These are phyloP conservation scores for Chalciporus pseudorubinellus DNA, from an alignment of 768 basidiomycete species.

Conservation along the genomic window DNA sequence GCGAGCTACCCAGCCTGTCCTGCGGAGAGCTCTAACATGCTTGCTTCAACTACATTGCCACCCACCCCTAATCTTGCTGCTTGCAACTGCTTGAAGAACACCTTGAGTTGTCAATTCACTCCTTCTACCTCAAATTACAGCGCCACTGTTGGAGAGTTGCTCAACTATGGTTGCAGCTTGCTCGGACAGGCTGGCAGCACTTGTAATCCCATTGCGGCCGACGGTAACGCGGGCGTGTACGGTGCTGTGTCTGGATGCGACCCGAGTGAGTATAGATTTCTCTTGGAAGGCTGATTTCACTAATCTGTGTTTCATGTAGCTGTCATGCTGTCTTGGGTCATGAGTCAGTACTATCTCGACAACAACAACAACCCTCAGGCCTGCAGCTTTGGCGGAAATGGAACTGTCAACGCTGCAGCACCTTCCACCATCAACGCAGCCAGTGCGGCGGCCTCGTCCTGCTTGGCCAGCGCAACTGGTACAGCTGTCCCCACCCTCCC, in stretches of 20 bases:
- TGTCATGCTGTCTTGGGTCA: slow-evolving; percentile 77
- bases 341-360: slow-evolving; percentile 74
- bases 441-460: slow-evolving; percentile 59
- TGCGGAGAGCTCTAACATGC: slow-evolving; percentile 51
- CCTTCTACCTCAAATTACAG: slow-evolving; percentile 60
- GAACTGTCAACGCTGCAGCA: slow-evolving; percentile 61
- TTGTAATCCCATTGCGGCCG: slow-evolving; percentile 68
- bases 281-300: neutral
- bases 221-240: slow-evolving; percentile 74
- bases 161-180: slow-evolving; percentile 65
- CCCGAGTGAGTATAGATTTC: slow-evolving; percentile 52
- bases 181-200: slow-evolving; percentile 58
- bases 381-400: slow-evolving; percentile 85
- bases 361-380: slow-evolving; percentile 55
- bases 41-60: slow-evolving; percentile 69
- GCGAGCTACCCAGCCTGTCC: slow-evolving; percentile 62
- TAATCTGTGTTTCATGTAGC: slow-evolving; percentile 38
- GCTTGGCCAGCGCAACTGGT: slow-evolving; percentile 59
- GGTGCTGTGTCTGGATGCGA: slow-evolving; percentile 77
- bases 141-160: slow-evolving; percentile 55
- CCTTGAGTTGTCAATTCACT: slow-evolving; percentile 72
- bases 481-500: slow-evolving; percentile 61
- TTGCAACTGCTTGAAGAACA: slow-evolving; percentile 72
- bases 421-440: slow-evolving; percentile 49
- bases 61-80: slow-evolving; percentile 79